Evolutionary conservation across 371 early-diverging fungal species (phyloP), one percentile per base, ranked within the genome.

Genomic region (Smittium culicis): DNA sequence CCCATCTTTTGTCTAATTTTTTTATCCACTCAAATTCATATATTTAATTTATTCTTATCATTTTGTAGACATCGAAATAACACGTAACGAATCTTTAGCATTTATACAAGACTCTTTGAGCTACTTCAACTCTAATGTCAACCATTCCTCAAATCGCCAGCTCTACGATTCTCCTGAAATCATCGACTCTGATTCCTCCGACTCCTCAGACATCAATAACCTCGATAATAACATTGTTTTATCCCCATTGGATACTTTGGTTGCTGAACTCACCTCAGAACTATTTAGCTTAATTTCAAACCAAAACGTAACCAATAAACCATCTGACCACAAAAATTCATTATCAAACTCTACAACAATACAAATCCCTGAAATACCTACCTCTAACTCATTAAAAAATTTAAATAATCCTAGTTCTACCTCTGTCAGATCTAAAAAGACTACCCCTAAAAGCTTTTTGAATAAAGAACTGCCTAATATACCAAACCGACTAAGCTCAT

Each of bases 161-260:
- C 45, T 20, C 45, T 5, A 45, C 20, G 5, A 5, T 11, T 5
- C 45, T 45, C 5, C 5, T 20, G 11, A 45, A 11, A 45, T 45
- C 45, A 20, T 5, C 11, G 45, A 45, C 5, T 45, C 45, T 45
- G 45, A 5, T 45, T 5, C 5, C 45, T 5, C 5, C 5, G 45
- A 45, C 5, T 11, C 45, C 5, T 5, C 5, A 5, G 45, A 45
- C 45, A 45, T 45, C 20, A 45, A 45, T 20, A 11, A 45, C 45
- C 33, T 66, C 17, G 66, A 54, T 14, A 66, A 56, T 20, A 74
- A 73, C 35, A 60, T 77, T 61, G 77, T 77, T 5, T 72, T 74
- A 62, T 77, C 77, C 29, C 77, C 77, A 32, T 69, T 77, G 16
- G 77, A 77, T 56, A 77, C 77, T 33, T 68, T 77, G 29, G 77